Conservation (phyloP, 2,329 filamentous ascomycete species). For the Penicillium sp. region DNA sequence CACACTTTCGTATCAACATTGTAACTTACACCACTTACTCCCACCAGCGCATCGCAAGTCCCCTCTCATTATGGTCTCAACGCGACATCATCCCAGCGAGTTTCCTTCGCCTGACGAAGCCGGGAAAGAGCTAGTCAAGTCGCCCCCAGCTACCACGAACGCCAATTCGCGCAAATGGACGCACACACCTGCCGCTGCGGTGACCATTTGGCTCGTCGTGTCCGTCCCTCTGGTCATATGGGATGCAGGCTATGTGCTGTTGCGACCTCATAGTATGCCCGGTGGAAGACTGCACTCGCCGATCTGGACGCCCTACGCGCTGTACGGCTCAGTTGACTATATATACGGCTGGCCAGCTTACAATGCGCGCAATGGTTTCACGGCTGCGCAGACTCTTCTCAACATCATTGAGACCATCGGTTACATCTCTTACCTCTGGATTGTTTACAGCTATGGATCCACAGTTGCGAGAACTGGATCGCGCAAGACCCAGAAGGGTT, state of each 20-base stretch:
- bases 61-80: slow-evolving; percentile 48
- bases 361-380: slow-evolving; percentile 67
- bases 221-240: slow-evolving; percentile 75
- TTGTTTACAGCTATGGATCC: slow-evolving; percentile 47
- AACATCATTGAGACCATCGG: slow-evolving; percentile 66
- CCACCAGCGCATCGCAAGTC: not conserved
- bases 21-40: not conserved
- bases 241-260: slow-evolving; percentile 75
- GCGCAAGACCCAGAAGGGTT: slow-evolving; percentile 32
- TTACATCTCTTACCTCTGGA: slow-evolving; percentile 61
- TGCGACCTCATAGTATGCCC: slow-evolving; percentile 77
- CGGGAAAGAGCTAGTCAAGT: slow-evolving; percentile 25
- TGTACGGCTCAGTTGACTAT: slow-evolving; percentile 76
- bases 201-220: slow-evolving; percentile 67
- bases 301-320: slow-evolving; percentile 70
- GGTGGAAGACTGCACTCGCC: slow-evolving; percentile 69
- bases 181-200: slow-evolving; percentile 58
- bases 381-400: slow-evolving; percentile 65
- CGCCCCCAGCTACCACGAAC: slow-evolving; percentile 24
- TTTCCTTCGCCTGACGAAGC: slow-evolving; percentile 41
- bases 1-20: not conserved
- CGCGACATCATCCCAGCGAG: slow-evolving; percentile 52
- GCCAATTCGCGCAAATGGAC: slow-evolving; percentile 43
- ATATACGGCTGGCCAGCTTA: slow-evolving; percentile 76
- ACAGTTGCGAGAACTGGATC: slow-evolving; percentile 28